Evolutionary conservation across 345 rosid species (phyloP).

Genomic region (Eucalyptus fibrosa): DNA sequence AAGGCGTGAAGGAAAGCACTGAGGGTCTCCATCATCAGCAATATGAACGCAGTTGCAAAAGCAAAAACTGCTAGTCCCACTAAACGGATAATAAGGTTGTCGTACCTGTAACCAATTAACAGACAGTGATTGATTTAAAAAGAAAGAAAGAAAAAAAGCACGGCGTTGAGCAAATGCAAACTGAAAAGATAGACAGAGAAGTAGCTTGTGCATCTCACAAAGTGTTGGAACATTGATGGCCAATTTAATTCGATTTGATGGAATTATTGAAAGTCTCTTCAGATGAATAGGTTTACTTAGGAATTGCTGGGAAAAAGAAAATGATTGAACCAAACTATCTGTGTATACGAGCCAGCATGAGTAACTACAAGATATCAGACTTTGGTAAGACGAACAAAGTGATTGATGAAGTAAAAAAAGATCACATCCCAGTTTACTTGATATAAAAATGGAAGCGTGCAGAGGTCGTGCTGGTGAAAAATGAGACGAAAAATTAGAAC

Average conservation of each 20-base stretch:
- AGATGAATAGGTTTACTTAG: neutral
- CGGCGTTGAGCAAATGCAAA: neutral
- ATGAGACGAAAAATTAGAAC: neutral
- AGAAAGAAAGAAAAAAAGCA: neutral
- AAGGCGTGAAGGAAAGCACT: constrained; percentile 93
- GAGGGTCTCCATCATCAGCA: constrained; percentile 94
- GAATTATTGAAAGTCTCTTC: neutral
- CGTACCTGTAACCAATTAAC: constrained; percentile 43
- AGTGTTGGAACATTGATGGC: neutral
- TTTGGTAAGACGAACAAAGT: neutral
- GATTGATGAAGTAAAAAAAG: neutral
- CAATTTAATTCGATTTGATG: neutral
- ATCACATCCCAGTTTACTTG: neutral
- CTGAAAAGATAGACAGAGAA: neutral
- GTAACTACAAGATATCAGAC: neutral
- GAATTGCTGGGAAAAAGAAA: neutral
- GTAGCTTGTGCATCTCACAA: neutral
- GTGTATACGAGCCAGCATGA: neutral
- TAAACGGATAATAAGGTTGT: constrained; percentile 54
- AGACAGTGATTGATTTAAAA: neutral
- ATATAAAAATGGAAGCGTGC: neutral
- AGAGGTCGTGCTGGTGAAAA: neutral
- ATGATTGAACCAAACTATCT: neutral
- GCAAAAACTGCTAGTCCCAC: constrained; percentile 78
- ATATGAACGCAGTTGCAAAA: constrained; percentile 90